Evolutionary conservation across 441 rosid genomes (phyloP).

Genomic region (Corymbia citriodora): DNA sequence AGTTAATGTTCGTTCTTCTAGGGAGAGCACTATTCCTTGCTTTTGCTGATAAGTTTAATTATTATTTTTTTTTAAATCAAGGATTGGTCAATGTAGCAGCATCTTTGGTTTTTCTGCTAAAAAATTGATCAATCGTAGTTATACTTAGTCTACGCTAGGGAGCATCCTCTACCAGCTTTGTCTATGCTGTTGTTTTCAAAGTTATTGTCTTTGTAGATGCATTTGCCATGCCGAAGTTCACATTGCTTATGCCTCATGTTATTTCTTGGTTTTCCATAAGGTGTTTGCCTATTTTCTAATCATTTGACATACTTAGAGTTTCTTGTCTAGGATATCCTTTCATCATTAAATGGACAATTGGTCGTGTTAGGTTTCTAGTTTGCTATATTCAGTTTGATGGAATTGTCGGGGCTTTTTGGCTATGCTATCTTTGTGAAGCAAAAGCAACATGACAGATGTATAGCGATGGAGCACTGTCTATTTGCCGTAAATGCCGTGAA

Average conservation of each 20-base stretch:
- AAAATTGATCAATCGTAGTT: neutral
- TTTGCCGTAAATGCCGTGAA: neutral
- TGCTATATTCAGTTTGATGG: neutral
- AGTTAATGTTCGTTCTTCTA: neutral
- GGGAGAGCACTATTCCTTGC: neutral
- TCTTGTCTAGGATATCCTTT: neutral
- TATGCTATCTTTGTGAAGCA: neutral
- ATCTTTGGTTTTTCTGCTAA: neutral
- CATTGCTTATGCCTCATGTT: neutral
- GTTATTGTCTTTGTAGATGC: neutral
- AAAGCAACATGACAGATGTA: neutral
- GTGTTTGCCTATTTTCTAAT: neutral
- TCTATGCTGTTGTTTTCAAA: neutral
- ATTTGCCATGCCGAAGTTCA: neutral
- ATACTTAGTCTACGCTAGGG: neutral
- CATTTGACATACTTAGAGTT: neutral
- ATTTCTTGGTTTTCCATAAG: neutral
- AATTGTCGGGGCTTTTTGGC: neutral
- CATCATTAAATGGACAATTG: neutral
- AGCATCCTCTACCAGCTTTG: neutral
- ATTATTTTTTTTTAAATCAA: neutral
- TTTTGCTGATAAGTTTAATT: neutral
- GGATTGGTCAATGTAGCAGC: neutral
- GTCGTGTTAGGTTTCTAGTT: neutral
- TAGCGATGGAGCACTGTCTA: neutral